Conservation (phyloP, 768 basidiomycete genomes). For the Kockovaella imperatae region DNA sequence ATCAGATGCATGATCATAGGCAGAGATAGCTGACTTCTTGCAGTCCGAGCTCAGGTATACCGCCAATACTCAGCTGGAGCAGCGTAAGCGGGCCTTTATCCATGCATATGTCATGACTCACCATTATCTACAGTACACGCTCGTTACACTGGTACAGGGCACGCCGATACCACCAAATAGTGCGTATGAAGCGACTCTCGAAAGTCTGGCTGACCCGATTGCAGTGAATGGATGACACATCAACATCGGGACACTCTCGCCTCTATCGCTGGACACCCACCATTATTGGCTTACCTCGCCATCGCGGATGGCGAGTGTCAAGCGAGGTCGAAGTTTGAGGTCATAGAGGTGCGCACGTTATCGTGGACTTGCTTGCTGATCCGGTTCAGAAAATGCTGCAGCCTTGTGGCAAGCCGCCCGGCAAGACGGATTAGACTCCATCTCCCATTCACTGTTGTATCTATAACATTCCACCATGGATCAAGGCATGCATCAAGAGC, state of each 20-base stretch:
- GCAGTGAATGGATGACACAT: conserved; percentile 93
- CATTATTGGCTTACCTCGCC: conserved; percentile 74
- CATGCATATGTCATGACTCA: background rate
- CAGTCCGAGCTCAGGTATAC: conserved; percentile 87
- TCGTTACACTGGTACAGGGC: conserved; percentile 91
- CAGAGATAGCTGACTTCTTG: conserved; percentile 30
- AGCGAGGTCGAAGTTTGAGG: conserved; percentile 82
- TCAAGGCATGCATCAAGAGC: too few relatives aligned
- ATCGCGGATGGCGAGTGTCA: conserved; percentile 92
- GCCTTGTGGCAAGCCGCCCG: conserved; percentile 85
- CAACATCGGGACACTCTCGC: conserved; percentile 94
- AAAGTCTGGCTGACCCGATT: conserved; percentile 2
- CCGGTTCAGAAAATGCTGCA: conserved; percentile 73
- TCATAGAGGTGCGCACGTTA: conserved; percentile 67
- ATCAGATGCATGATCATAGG: background rate
- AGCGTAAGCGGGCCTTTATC: conserved; percentile 55
- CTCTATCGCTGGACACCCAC: conserved; percentile 84
- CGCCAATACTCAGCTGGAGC: conserved; percentile 90
- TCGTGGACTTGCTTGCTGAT: background rate
- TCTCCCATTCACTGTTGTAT: too few relatives aligned
- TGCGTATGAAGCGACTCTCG: conserved; percentile 47
- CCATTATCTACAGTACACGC: conserved; percentile 63
- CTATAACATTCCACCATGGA: too few relatives aligned
- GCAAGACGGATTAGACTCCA: conserved; percentile 84
- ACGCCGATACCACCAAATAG: conserved; percentile 96